Evolutionary conservation across 2,329 filamentous ascomycete genomes (phyloP).

Genomic region (Ophiocordyceps sinensis): DNA sequence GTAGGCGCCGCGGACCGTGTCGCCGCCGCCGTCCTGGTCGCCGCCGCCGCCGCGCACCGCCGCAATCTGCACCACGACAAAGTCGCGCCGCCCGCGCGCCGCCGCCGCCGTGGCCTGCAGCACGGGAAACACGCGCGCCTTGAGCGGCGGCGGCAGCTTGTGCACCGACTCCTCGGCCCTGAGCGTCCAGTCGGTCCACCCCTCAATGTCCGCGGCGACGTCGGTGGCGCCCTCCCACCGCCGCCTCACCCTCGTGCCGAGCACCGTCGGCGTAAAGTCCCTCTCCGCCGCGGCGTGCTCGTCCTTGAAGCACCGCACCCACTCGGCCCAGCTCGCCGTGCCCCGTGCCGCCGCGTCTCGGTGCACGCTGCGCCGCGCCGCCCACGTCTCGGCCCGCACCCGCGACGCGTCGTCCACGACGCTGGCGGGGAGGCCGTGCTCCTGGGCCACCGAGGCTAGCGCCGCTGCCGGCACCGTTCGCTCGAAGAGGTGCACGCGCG

Average conservation of each 20-base stretch:
- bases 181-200: slow-evolving; percentile 34
- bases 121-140: slow-evolving; percentile 51
- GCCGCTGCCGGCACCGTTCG: slow-evolving; percentile 30
- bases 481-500: slow-evolving; percentile 38
- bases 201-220: slow-evolving; percentile 12
- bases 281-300: slow-evolving; percentile 25
- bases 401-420: slow-evolving; percentile 3
- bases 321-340: slow-evolving; percentile 50
- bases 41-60: slow-evolving; percentile 9
- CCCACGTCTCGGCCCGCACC: slow-evolving; percentile 41
- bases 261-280: slow-evolving; percentile 23
- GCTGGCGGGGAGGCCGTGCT: slow-evolving; percentile 14
- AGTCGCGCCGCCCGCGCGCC: slow-evolving; percentile 25
- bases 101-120: slow-evolving; percentile 43
- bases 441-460: slow-evolving; percentile 22
- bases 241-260: slow-evolving; percentile 20
- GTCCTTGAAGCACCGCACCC: slow-evolving; percentile 42
- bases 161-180: slow-evolving; percentile 52
- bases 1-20: slow-evolving; percentile 43
- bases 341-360: slow-evolving; percentile 31
- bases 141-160: slow-evolving; percentile 42
- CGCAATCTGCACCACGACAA: slow-evolving; percentile 43
- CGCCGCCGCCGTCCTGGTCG: slow-evolving; percentile 22
- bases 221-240: slow-evolving; percentile 30
- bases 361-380: slow-evolving; percentile 48